Base-by-base conservation (phyloP, 2,329 filamentous ascomycete genomes). In the Westerdykella sp. region DNA sequence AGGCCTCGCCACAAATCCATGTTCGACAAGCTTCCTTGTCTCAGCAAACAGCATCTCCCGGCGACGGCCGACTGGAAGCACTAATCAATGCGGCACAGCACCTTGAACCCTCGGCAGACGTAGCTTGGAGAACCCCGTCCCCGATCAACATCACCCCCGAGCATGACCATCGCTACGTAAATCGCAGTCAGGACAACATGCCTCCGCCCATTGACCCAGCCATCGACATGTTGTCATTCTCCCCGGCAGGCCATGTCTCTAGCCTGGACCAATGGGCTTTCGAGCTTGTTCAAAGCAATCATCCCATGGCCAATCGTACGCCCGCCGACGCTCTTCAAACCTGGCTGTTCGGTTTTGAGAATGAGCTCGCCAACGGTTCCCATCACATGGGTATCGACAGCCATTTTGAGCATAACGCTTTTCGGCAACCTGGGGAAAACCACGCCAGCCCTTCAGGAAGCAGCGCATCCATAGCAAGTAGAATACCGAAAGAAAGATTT, bases 191-290 rank as follows among this genome's bases (percentile, higher is more conserved):
- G 15, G 59, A 66, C 25, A 59, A 37, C 34, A 49, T 66, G 56
- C 57, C 58, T n/a, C 62, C 63, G 13, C 63, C 63, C 2, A 66
- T 66, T 18, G 63, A 66, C 43, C 63, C 63, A 6, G 62, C 62
- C 22, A 66, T 66, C 45, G 62, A 65, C 28, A 63, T 59, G 42
- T 53, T 65, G 35, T 59, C 61, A 1, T 66, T 65, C 42, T 59
- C 62, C 22, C 61, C 62, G 11, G 51, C 60, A 10, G 56, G 53
- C n/a, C 61, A 62, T 41, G 60, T 63, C 15, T 62, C 55, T 6
- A 63, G 60, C 40, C 51, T 66, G 15, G 62, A 65, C 42, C 62
- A 65, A 44, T 66, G 63, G 63, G 56, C 63, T 12, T 66, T 66
- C 41, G 63, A 65, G 44, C 50, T 66, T 2, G 62, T 65, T 35